These are phyloP conservation scores for Solanum sejunctum DNA, from an alignment of 257 asterid genomes.

Conservation along the genomic window DNA sequence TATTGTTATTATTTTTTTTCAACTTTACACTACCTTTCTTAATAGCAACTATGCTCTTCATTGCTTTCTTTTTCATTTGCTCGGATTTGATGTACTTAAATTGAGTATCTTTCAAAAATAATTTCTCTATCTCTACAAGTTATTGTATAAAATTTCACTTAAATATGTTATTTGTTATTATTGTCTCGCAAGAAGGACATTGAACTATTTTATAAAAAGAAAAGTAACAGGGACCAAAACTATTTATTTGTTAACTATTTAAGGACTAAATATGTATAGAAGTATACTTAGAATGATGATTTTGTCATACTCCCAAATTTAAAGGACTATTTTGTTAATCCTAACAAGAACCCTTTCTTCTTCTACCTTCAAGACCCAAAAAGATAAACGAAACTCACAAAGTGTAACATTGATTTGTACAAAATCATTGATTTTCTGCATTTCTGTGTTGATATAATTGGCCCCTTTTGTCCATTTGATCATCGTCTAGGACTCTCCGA, in stretches of 20 bases:
- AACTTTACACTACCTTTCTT: too few relatives aligned
- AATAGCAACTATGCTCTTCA: too few relatives aligned
- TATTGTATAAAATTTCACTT: rapidly evolving
- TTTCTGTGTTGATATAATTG: neutral
- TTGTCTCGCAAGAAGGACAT: too few relatives aligned
- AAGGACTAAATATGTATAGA: neutral
- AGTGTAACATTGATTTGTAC: neutral
- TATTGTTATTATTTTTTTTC: too few relatives aligned
- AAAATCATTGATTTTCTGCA: neutral
- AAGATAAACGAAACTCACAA: neutral
- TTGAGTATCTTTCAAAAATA: too few relatives aligned
- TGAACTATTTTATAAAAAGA: too few relatives aligned
- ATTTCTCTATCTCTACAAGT: too few relatives aligned
- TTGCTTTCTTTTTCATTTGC: too few relatives aligned
- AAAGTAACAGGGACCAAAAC: neutral
- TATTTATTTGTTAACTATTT: neutral
- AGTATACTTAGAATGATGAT: neutral
- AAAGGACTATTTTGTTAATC: neutral
- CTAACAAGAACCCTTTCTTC: neutral
- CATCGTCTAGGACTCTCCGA: neutral
- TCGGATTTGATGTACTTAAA: too few relatives aligned
- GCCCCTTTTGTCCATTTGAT: neutral
- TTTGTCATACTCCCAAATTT: neutral
- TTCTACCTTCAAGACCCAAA: neutral
- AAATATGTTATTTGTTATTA: too few relatives aligned